Conservation (phyloP, 163 green algal genomes). For the Trebouxiophyceae sp. region DNA sequence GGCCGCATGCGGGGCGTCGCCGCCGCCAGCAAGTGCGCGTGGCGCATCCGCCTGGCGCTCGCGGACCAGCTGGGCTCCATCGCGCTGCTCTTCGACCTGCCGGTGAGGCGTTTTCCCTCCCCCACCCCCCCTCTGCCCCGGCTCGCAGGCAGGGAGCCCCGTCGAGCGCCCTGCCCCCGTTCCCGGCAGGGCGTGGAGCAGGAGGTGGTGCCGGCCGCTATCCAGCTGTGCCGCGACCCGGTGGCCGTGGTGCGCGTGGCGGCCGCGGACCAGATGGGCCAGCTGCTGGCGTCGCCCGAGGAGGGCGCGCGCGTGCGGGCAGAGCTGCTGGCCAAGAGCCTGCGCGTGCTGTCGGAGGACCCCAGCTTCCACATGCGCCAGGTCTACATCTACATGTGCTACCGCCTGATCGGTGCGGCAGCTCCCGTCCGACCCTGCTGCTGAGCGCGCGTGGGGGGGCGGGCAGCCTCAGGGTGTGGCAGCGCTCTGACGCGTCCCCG, state of each 20-base stretch:
- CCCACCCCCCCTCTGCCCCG: too few relatives aligned
- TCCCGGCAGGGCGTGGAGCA: conserved; percentile 18
- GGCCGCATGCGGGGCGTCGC: conserved; percentile 3
- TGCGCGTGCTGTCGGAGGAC: conserved; percentile 5
- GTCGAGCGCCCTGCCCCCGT: too few relatives aligned
- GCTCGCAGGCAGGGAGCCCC: too few relatives aligned
- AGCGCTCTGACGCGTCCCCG: conserved; percentile 2
- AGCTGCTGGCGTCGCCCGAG: background rate
- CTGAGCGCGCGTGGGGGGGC: background rate
- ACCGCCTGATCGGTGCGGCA: conserved; percentile 8
- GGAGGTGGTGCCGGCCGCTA: conserved; percentile 28
- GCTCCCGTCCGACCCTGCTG: background rate
- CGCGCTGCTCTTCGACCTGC: conserved; percentile 4
- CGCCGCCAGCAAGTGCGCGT: conserved; percentile 12
- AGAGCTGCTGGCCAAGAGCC: background rate
- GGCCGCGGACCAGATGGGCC: conserved; percentile 27
- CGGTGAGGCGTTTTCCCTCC: too few relatives aligned
- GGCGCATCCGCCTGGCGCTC: conserved; percentile 28
- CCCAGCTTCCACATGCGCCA: conserved; percentile 10
- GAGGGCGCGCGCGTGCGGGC: background rate
- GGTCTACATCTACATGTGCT: conserved; percentile 15
- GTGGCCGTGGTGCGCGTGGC: conserved; percentile 36
- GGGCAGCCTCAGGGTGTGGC: background rate
- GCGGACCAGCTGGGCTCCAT: conserved; percentile 29
- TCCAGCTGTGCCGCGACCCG: conserved; percentile 35